Conservation (phyloP, 2,329 filamentous ascomycete species). For the Sclerotinia sclerotiorum region DNA sequence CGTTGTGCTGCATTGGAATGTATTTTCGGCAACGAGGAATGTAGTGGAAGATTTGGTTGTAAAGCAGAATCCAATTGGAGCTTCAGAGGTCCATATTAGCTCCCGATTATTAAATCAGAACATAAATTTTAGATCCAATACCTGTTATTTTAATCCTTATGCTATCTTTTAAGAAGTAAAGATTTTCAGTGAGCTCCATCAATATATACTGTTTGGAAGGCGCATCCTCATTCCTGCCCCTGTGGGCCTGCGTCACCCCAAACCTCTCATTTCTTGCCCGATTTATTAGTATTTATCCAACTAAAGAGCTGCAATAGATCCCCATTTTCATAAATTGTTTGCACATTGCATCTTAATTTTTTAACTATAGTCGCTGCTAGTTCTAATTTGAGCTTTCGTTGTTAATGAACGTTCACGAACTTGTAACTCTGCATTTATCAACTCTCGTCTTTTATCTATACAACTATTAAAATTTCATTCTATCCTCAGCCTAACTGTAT, state of each 20-base stretch:
- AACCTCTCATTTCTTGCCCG: not conserved
- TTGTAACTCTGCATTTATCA: too few relatives aligned
- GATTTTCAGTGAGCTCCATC: not conserved
- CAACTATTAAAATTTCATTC: too few relatives aligned
- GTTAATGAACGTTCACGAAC: too few relatives aligned
- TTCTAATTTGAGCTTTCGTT: not conserved
- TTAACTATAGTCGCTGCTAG: not conserved
- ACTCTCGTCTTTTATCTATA: too few relatives aligned
- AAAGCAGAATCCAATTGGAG: not conserved
- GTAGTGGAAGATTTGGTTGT: not conserved
- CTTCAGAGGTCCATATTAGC: not conserved
- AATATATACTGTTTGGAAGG: not conserved
- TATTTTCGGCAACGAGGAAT: not conserved
- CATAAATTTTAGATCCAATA: not conserved
- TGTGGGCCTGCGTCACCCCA: not conserved
- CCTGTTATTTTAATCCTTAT: too few relatives aligned
- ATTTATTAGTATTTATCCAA: not conserved
- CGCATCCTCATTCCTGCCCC: not conserved
- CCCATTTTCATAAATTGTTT: not conserved
- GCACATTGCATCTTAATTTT: not conserved
- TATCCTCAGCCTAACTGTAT: too few relatives aligned
- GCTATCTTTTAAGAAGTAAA: not conserved
- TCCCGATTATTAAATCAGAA: not conserved
- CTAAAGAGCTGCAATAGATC: not conserved
- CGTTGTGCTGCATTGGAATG: not conserved